Base-by-base conservation (phyloP, 2,329 filamentous ascomycete species). In the Phaeosphaeriaceae sp. region DNA sequence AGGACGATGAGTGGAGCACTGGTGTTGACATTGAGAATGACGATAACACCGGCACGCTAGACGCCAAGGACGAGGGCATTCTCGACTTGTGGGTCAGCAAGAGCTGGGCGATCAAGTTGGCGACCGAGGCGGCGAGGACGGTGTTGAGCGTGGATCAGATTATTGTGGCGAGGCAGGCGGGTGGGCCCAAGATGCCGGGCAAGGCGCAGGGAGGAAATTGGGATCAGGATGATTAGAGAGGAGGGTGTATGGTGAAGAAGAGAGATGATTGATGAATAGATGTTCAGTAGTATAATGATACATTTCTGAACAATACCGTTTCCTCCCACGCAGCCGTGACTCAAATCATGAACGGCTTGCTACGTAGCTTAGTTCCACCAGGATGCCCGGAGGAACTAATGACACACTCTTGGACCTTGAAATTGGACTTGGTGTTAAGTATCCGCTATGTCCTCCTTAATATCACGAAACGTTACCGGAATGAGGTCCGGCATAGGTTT, bases 131-230 rank as follows among this genome's bases (percentile, higher is more conserved):
- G 42, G 94, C 93, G 53, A 87, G 95, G 72, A 99, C 95, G 48
- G 91, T 99, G 27, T 83, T 99, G 65, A 96, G 93, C 48, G 95
- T 99, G 41, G 95, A 99, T 80, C 96, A 99, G 82, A 99, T 99
- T 75, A 99, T 99, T 76, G 95, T 99, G 57, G 93, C 96, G 63
- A 89, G 94, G 81, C 95, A 98, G 82, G 95, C 96, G 48, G 95
- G 95, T 75, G 95, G 95, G 40, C 95, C 96, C 21, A 99, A 99
- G 86, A 94, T 94, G 56, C 95, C 95, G 27, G 93, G 91, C 48
- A 95, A 93, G 68, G 97, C 97, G 81, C 72, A 76, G 62, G 70
- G 73, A 63, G 90, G 93, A 47, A 87, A 87, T 74, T 89, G 88
- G 88, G 88, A 90, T 76, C 86, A 89, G 72, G 88, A 90, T 73